Percentiles rank a stretch among this genome's conserved stretches.
Evolutionary conservation across 441 rosid genomes (phyloP).

Genomic region (Gossypium gossypioides): DNA sequence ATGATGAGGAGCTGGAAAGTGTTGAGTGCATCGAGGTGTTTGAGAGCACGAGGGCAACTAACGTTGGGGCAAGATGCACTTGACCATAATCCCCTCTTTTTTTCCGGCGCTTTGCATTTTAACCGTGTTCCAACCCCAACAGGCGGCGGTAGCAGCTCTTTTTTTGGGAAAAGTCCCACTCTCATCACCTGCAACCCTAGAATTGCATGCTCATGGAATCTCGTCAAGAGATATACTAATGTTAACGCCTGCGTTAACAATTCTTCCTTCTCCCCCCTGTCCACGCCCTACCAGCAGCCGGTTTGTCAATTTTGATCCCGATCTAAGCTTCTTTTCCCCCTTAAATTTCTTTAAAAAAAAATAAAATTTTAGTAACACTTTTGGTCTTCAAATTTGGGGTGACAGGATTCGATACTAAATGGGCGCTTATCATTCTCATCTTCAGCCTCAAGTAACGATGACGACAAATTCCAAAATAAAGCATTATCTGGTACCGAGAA

Average conservation of each 20-base stretch:
- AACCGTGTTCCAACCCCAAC: neutral
- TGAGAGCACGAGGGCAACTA: constrained; percentile 16
- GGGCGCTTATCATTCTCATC: constrained; percentile 43
- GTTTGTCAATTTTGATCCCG: constrained; percentile 15
- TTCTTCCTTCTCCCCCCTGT: constrained; percentile 15
- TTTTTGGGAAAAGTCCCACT: constrained; percentile 6
- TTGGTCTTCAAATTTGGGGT: neutral
- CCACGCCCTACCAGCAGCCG: constrained; percentile 12
- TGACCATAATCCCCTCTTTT: neutral
- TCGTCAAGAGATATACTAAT: constrained; percentile 4
- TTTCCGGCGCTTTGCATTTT: neutral
- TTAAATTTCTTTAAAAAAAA: neutral
- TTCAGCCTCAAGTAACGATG: constrained; percentile 26
- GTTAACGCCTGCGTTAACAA: constrained; percentile 30
- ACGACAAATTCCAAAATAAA: constrained; percentile 8
- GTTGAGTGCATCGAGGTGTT: constrained; percentile 17
- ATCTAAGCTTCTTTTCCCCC: neutral
- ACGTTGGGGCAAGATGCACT: constrained; percentile 3
- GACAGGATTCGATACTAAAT: constrained; percentile 32
- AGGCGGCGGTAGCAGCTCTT: constrained; percentile 4
- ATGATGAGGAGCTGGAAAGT: neutral
- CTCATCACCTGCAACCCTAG: neutral
- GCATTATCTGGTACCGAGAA: constrained; percentile 9
- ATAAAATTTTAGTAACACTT: neutral
- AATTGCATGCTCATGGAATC: constrained; percentile 14